These are phyloP conservation scores for Neurospora sp. DNA, from an alignment of 495 filamentous ascomycete genomes.

Conservation along the genomic window DNA sequence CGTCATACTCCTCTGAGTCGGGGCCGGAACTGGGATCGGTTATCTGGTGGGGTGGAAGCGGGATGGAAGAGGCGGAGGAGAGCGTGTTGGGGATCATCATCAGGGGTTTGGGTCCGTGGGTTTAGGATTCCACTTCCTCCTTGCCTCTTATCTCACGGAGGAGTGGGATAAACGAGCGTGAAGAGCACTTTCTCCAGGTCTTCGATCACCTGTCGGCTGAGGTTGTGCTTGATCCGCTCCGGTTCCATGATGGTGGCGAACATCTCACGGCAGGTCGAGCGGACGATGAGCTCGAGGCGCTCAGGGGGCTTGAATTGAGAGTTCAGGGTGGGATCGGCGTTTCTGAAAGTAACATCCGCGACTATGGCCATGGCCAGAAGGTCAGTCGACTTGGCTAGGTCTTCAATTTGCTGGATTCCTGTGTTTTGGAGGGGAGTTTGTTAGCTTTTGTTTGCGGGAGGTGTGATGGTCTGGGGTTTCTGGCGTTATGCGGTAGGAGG, in stretches of 20 bases:
- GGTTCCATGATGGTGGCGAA: not conserved
- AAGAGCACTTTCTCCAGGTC: constrained; percentile 16
- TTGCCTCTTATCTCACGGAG: not conserved
- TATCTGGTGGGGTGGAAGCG: not conserved
- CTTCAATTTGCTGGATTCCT: no score
- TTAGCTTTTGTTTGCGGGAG: not conserved
- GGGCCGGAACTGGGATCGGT: not conserved
- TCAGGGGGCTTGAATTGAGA: not conserved
- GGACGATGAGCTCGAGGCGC: not conserved
- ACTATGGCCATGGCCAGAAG: not conserved
- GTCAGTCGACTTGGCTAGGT: not conserved
- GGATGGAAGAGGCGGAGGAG: not conserved
- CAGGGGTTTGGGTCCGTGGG: not conserved
- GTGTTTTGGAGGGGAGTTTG: no score
- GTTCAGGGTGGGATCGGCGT: not conserved
- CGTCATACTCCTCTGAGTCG: not conserved
- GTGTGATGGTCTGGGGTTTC: no score
- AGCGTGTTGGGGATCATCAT: not conserved
- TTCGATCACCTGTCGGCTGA: not conserved
- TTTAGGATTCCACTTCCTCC: not conserved
- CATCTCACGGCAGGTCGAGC: not conserved
- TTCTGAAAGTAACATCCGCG: not conserved
- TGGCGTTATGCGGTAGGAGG: no score
- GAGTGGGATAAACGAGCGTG: constrained; percentile 16
- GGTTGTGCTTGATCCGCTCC: not conserved